These are phyloP conservation scores for Cystobasidium slooffiae DNA, from an alignment of 1,284 basidiomycete species.

Conservation along the genomic window DNA sequence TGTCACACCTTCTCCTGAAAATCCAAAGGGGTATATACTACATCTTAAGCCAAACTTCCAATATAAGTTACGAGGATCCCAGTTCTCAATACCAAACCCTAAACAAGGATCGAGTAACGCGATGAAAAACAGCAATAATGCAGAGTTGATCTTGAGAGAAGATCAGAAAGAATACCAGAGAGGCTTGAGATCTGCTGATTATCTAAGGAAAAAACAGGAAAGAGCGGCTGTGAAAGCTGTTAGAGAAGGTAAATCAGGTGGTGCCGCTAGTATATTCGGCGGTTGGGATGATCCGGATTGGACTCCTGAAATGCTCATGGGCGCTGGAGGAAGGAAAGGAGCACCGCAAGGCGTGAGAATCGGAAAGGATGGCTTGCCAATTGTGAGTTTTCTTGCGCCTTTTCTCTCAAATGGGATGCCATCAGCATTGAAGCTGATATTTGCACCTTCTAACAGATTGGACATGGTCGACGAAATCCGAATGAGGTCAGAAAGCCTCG, in stretches of 20 bases:
- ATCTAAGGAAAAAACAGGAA: conserved; percentile 76
- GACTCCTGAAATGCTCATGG: conserved; percentile 75
- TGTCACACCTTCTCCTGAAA: conserved; percentile 60
- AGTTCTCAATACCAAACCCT: conserved; percentile 89
- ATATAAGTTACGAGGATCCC: conserved; percentile 88
- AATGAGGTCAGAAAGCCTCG: conserved; percentile 32
- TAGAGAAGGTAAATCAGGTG: conserved; percentile 59
- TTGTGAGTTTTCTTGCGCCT: conserved; percentile 19
- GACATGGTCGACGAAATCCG: conserved; percentile 39
- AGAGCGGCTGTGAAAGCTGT: conserved; percentile 70
- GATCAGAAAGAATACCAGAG: conserved; percentile 85
- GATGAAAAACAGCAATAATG: conserved; percentile 44
- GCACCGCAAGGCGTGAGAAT: conserved; percentile 37
- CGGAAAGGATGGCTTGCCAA: conserved; percentile 49
- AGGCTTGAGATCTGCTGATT: conserved; percentile 74
- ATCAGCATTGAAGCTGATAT: background rate
- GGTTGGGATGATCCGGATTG: conserved; percentile 76
- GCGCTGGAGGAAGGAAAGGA: conserved; percentile 74
- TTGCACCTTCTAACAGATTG: conserved; percentile 4
- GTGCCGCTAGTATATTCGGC: conserved; percentile 60
- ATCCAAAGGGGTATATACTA: conserved; percentile 66
- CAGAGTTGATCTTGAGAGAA: conserved; percentile 79
- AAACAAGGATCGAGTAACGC: conserved; percentile 72
- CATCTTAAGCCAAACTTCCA: conserved; percentile 95
- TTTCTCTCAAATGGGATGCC: background rate